These are phyloP conservation scores for Prunus salicina DNA, from an alignment of 306 rosid genomes.

Conservation along the genomic window DNA sequence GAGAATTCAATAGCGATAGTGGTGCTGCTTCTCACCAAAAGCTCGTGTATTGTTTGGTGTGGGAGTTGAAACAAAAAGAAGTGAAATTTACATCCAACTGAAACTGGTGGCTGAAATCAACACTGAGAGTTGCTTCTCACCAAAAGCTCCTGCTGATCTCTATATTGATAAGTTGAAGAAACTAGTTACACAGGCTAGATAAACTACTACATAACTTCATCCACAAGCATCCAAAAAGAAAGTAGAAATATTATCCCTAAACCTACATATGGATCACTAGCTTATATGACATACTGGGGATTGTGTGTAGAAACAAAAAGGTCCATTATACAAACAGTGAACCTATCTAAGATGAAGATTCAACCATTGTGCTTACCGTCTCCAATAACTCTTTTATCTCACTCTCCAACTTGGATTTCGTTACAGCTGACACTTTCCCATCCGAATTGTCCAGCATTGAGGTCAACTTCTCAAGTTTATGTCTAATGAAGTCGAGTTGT, in stretches of 20 bases:
- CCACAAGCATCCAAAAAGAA: conserved; percentile 19
- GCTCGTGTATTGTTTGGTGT: not conserved
- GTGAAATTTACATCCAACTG: not conserved
- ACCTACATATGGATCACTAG: conserved; percentile 30
- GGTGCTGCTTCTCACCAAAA: not conserved
- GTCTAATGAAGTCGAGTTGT: conserved; percentile 40
- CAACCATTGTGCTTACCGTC: conserved; percentile 57
- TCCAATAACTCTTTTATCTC: conserved; percentile 59
- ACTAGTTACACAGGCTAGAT: not conserved
- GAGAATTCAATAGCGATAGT: too few relatives aligned
- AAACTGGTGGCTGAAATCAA: not conserved
- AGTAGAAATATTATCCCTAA: conserved; percentile 10
- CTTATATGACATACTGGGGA: conserved; percentile 5
- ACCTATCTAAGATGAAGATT: conserved; percentile 33
- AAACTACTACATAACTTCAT: not conserved
- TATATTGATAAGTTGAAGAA: conserved; percentile 1
- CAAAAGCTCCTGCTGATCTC: not conserved
- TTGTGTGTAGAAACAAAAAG: not conserved
- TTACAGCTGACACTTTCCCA: conserved; percentile 26
- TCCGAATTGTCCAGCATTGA: conserved; percentile 49
- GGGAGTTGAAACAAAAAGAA: not conserved
- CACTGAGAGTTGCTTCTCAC: not conserved
- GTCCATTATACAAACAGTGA: conserved; percentile 3
- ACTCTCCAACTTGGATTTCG: conserved; percentile 41
- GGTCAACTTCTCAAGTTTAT: conserved; percentile 51